phyloP scores from a whole-genome alignment of 2,329 filamentous ascomycete species.

The Bipolaris sorokiniana region DNA sequence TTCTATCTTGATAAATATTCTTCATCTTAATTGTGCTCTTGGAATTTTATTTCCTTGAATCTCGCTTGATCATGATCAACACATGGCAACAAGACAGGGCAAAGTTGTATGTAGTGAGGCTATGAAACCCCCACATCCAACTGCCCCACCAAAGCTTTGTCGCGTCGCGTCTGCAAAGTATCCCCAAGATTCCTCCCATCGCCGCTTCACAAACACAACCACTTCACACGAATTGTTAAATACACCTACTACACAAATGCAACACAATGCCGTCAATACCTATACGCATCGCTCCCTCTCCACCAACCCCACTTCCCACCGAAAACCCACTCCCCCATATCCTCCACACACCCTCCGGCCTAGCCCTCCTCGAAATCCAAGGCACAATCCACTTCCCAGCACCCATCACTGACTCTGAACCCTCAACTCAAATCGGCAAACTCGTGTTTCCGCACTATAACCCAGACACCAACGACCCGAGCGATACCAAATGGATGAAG shows the following conservation, averaged over 20 bases:
- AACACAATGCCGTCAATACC: constrained; percentile 41
- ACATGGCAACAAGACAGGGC: too few relatives aligned
- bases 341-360: constrained; percentile 84
- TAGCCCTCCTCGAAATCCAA: constrained; percentile 91
- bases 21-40: too few relatives aligned
- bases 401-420: constrained; percentile 53
- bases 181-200: neutral
- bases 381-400: constrained; percentile 81
- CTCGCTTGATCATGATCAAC: too few relatives aligned
- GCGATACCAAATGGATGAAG: constrained; percentile 83
- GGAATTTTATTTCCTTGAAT: too few relatives aligned
- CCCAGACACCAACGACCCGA: constrained; percentile 51
- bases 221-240: neutral
- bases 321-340: constrained; percentile 75
- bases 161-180: constrained; percentile 17
- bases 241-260: neutral
- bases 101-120: neutral
- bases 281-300: constrained; percentile 24
- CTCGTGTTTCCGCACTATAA: constrained; percentile 80
- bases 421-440: constrained; percentile 67
- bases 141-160: constrained; percentile 18
- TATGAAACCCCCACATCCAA: neutral
- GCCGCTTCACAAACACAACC: neutral
- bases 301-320: constrained; percentile 5
- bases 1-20: too few relatives aligned